A percentile compares a stretch with the other conserved stretches of the same genome.
Conservation (phyloP, 2,329 filamentous ascomycete genomes). For the Cordyceps javanica region DNA sequence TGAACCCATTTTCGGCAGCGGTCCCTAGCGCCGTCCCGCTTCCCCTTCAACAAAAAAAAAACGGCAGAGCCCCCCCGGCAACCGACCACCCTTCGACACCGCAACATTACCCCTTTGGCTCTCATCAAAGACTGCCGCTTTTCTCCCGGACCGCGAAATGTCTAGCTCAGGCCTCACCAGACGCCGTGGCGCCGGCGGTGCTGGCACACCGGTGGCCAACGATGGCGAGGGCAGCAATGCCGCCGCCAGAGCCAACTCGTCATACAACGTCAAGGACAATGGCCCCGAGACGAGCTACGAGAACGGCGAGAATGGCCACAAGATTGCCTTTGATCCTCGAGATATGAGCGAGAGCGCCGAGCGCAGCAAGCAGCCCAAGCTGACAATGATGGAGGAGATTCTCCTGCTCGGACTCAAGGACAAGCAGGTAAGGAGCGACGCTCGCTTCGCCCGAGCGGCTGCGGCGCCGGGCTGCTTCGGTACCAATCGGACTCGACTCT, state of each 20-base stretch:
- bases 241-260: slow-evolving; percentile 52
- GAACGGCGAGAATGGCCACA: slow-evolving; percentile 91
- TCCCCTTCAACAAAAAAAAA: slow-evolving; percentile 3
- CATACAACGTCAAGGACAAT: slow-evolving; percentile 46
- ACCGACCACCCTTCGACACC: background rate
- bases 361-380: slow-evolving; percentile 93
- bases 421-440: slow-evolving; percentile 70
- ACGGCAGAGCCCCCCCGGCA: background rate
- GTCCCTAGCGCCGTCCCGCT: slow-evolving; percentile 4
- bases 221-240: slow-evolving; percentile 52
- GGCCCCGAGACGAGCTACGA: slow-evolving; percentile 79
- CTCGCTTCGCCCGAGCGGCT: background rate
- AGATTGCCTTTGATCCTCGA: slow-evolving; percentile 94
- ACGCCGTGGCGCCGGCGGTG: slow-evolving; percentile 60
- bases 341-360: slow-evolving; percentile 97
- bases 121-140: background rate
- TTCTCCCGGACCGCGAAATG: slow-evolving; percentile 18
- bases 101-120: background rate
- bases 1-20: background rate
- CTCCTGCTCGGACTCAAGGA: slow-evolving; percentile 93
- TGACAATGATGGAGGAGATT: slow-evolving; percentile 98
- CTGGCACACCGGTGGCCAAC: slow-evolving; percentile 46
- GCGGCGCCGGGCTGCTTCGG: background rate
- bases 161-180: slow-evolving; percentile 51
- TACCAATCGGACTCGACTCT: background rate